Evolutionary conservation across 306 rosid species (phyloP), one percentile per base, ranked within the genome.

Genomic region (Albizia julibrissin): DNA sequence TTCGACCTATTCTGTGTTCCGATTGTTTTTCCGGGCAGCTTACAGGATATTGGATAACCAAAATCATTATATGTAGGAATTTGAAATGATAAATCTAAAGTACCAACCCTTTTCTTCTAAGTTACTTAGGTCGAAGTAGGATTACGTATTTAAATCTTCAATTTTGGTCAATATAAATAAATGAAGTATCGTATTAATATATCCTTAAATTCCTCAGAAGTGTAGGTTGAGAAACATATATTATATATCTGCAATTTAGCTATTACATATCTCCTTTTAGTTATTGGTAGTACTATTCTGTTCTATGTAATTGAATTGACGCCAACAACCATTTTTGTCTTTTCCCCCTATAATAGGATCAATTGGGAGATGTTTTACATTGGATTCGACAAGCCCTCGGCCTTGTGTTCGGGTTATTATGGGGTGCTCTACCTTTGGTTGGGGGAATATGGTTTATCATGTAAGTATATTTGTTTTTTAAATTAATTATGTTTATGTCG

Each of bases 301-400:
- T 34, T 72, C 61, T 78, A 16, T 78, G 64, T 66, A 76, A 14
- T 3, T 68, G 43, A 44, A 0, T 74, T 79, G 75, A 49, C 26
- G 47, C 79, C 52, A 26, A 79, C 44, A 33, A 49, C 58, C 21
- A 3, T 37, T 52, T 16, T 71, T 73, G 3, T 71, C 8, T 10
- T n/a, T 18, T 43, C 71, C 8, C 40, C 49, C 31, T 72, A 49
- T 47, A 75, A 80, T 77, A 96, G 99, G 99, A 96, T 85, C 98
- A 96, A 89, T 77, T 96, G 84, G 98, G 99, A 69, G 99, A 96
- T 74, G 96, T 96, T 21, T 90, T 96, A 90, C 99, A 96, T 84
- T 93, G 99, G 99, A 91, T 96, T 83, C 92, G 99, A 87, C 99
- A 96, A 85, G 88, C 46, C 8, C 84, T 93, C 34, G 98, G 92